phyloP scores from a whole-genome alignment of 177 flowering plant species.

The Vitis hybrid region DNA sequence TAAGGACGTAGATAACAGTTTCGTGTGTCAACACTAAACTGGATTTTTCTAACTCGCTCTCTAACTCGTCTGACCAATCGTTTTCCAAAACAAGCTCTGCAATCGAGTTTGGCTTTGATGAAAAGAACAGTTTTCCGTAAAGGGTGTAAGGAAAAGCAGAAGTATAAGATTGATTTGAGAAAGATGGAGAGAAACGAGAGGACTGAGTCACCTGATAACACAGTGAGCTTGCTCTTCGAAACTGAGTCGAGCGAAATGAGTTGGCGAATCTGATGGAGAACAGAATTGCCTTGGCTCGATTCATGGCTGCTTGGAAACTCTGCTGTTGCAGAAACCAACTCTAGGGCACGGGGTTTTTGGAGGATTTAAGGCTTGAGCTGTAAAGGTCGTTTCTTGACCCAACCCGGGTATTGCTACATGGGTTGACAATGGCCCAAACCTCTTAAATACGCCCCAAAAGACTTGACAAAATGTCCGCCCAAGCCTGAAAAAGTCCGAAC shows the following conservation, averaged over 20 bases:
- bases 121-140: constrained; percentile 33
- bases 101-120: constrained; percentile 42
- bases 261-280: constrained; percentile 32
- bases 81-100: constrained; percentile 37
- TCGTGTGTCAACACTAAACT: constrained; percentile 47
- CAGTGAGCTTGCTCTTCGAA: constrained; percentile 18
- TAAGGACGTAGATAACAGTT: constrained; percentile 62
- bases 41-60: constrained; percentile 30
- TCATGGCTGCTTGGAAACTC: constrained; percentile 39
- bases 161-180: constrained; percentile 9
- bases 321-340: not conserved
- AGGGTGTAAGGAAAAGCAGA: constrained; percentile 18
- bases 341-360: not conserved
- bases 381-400: not conserved
- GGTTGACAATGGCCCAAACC: not conserved
- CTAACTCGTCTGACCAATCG: constrained; percentile 59
- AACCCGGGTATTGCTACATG: not conserved
- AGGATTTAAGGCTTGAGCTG: constrained; percentile 11
- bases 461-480: no score
- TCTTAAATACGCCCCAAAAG: no score
- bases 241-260: constrained; percentile 31
- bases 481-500: no score
- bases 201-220: constrained; percentile 42
- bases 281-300: constrained; percentile 38
- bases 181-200: constrained; percentile 21